Percentiles rank a stretch among this genome's conserved stretches.
Conservation (phyloP, 1,139 yeast species). For the Taiozyma sp. region DNA sequence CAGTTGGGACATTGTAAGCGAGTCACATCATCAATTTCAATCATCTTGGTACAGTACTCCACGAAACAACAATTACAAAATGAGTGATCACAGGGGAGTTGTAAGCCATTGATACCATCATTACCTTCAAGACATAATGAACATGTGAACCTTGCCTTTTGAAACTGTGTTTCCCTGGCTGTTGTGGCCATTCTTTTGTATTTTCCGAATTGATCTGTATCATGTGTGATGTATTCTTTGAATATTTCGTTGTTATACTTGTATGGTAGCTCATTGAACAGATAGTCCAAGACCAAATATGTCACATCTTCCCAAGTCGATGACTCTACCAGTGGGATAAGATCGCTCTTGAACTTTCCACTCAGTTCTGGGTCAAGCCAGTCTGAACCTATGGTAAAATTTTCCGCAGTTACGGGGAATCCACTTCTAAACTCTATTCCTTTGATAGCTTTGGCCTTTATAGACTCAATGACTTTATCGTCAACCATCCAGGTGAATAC, state of each 20-base stretch:
- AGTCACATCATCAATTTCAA: conserved; percentile 47
- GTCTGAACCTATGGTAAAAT: not conserved
- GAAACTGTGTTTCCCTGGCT: conserved; percentile 31
- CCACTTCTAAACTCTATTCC: not conserved
- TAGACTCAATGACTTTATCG: not conserved
- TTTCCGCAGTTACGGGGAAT: not conserved
- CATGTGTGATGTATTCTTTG: conserved; percentile 9
- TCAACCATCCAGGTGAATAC: not conserved
- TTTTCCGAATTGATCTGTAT: conserved; percentile 11
- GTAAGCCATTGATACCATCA: conserved; percentile 44
- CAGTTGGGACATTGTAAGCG: conserved; percentile 59
- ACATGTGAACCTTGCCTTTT: conserved; percentile 43
- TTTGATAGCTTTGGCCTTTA: not conserved
- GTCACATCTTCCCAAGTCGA: not conserved
- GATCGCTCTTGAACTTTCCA: not conserved
- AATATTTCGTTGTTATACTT: conserved; percentile 22
- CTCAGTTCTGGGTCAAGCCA: not conserved
- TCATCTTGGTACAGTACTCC: conserved; percentile 42
- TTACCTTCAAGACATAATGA: conserved; percentile 53
- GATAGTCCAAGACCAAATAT: conserved; percentile 37
- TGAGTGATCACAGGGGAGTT: conserved; percentile 46
- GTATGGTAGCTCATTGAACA: conserved; percentile 25
- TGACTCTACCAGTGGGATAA: not conserved
- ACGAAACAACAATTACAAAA: conserved; percentile 49
- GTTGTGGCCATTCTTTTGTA: conserved; percentile 21